A percentile compares a stretch with the other conserved stretches of the same genome.
phyloP scores from a whole-genome alignment of 2,329 filamentous ascomycete species.

The Pseudogymnoascus sp. region DNA sequence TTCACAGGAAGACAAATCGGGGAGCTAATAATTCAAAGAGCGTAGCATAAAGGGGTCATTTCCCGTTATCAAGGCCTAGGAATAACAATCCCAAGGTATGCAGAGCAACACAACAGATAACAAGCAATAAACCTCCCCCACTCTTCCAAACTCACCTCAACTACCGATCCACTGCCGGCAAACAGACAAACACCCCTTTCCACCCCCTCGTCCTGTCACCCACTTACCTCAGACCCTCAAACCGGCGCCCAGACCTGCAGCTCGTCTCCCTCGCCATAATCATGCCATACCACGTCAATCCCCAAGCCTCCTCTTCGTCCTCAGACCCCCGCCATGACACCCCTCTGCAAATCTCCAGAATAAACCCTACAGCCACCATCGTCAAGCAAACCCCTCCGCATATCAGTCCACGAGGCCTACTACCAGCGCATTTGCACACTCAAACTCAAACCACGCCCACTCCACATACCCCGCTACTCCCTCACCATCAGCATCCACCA shows the following conservation, averaged over 20 bases:
- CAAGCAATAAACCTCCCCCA: background rate
- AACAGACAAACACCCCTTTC: background rate
- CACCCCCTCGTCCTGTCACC: background rate
- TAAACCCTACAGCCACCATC: no score
- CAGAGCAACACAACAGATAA: background rate
- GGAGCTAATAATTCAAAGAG: no score
- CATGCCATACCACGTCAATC: no score
- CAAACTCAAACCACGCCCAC: no score
- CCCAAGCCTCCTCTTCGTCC: background rate
- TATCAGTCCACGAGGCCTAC: no score
- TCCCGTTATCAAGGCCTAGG: no score
- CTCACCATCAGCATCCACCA: background rate
- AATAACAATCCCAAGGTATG: background rate
- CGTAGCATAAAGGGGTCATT: no score
- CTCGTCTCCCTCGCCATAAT: background rate
- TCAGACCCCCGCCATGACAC: background rate
- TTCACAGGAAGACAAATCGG: no score
- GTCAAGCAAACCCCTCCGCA: no score
- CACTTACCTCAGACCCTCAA: no score
- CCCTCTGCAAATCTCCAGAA: no score
- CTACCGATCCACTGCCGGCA: background rate
- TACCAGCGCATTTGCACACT: background rate
- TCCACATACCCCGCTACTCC: background rate
- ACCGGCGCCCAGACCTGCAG: background rate
- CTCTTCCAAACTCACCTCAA: background rate